phyloP scores from a whole-genome alignment of 169 alveolate genomes.

The Cryptosporidium parvum region DNA sequence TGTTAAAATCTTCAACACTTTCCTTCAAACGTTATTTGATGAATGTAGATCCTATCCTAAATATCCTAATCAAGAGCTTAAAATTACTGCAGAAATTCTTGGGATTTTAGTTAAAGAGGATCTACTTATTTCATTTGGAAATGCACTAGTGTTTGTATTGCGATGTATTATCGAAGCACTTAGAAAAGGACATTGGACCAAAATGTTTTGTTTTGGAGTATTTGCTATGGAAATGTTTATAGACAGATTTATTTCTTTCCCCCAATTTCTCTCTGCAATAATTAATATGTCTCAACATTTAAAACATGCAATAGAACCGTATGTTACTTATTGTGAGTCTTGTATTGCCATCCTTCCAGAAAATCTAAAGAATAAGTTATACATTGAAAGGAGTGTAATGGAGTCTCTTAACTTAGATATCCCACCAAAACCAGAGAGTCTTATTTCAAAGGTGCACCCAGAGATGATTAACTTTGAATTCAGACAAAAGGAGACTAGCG shows the following conservation, averaged over 20 bases:
- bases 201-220: constrained; percentile 81
- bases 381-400: constrained; percentile 8
- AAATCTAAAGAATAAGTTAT: constrained; percentile 21
- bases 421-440: constrained; percentile 6
- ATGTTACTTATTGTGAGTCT: constrained; percentile 56
- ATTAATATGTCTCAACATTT: constrained; percentile 49
- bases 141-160: constrained; percentile 77
- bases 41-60: constrained; percentile 89
- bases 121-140: constrained; percentile 75
- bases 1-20: constrained; percentile 13
- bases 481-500: neutral
- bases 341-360: constrained; percentile 45
- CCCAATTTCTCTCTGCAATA: constrained; percentile 77
- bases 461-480: constrained; percentile 37
- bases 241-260: constrained; percentile 59
- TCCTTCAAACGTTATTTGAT: constrained; percentile 84
- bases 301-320: constrained; percentile 30
- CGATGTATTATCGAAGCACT: constrained; percentile 82
- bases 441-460: constrained; percentile 25
- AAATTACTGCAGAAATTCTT: constrained; percentile 86
- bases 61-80: constrained; percentile 86
- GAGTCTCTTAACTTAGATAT: neutral
- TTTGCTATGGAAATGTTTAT: constrained; percentile 80
- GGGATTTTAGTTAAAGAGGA: constrained; percentile 81
- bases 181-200: constrained; percentile 76